Evolutionary conservation across 73 alveolate species (phyloP).

Genomic region (Paramecium biaurelia): DNA sequence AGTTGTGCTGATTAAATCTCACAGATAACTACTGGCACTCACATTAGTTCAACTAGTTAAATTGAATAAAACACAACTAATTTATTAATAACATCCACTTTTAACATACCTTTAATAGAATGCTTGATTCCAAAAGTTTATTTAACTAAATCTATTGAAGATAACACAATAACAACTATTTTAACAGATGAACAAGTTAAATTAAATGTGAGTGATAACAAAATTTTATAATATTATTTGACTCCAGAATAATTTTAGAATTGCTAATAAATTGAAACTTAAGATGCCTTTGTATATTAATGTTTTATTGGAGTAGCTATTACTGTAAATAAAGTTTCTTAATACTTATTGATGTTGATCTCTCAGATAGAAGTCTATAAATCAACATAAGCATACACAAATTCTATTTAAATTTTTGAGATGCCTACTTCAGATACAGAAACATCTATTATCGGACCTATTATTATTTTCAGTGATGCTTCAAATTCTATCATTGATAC

Average conservation of each 20-base stretch:
- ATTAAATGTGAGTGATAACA: background rate
- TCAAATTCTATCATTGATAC: background rate
- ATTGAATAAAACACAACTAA: background rate
- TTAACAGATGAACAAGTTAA: background rate
- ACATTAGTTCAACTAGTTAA: background rate
- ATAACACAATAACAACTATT: background rate
- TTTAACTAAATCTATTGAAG: background rate
- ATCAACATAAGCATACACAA: background rate
- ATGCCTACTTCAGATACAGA: background rate
- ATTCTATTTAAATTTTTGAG: background rate
- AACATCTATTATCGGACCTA: background rate
- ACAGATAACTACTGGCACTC: background rate
- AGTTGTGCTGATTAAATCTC: background rate
- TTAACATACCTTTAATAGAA: background rate
- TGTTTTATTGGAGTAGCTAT: background rate
- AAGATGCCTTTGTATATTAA: background rate
- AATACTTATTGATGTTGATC: background rate
- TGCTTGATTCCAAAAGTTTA: background rate
- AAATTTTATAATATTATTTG: background rate
- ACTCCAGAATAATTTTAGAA: background rate
- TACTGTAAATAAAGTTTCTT: background rate
- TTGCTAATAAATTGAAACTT: background rate
- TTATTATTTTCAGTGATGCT: background rate
- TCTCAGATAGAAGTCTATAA: background rate
- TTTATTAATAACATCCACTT: background rate